Evolutionary conservation across 768 basidiomycete genomes (phyloP).

Genomic region (Mycena vitilis): DNA sequence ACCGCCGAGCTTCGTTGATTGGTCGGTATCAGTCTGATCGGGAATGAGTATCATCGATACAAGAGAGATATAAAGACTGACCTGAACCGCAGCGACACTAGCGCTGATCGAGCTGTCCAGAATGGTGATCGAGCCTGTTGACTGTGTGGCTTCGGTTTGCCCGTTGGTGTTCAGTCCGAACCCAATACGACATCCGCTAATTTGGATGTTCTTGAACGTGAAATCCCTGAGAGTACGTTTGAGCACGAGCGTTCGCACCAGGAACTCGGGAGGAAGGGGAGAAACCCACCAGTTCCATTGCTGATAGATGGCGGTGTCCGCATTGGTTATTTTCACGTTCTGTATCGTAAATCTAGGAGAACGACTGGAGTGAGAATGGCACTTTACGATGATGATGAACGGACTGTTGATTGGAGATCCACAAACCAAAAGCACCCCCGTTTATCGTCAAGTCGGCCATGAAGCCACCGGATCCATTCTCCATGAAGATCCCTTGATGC

Average conservation of each 20-base stretch:
- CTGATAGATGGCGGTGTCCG: slow-evolving; percentile 28
- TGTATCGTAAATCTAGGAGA: slow-evolving; percentile 32
- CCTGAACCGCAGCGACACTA: slow-evolving; percentile 49
- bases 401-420: slow-evolving; percentile 67
- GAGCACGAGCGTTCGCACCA: slow-evolving; percentile 1
- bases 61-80: slow-evolving; percentile 39
- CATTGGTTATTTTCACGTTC: slow-evolving; percentile 32
- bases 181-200: slow-evolving; percentile 46
- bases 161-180: slow-evolving; percentile 52
- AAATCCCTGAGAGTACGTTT: slow-evolving; percentile 43
- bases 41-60: neutral
- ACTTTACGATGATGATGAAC: slow-evolving; percentile 25
- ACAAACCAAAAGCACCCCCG: slow-evolving; percentile 58
- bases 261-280: neutral
- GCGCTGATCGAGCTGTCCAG: slow-evolving; percentile 48
- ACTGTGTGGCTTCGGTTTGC: slow-evolving; percentile 41
- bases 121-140: slow-evolving; percentile 50
- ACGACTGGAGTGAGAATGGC: slow-evolving; percentile 1
- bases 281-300: slow-evolving; percentile 17
- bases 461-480: slow-evolving; percentile 46
- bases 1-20: slow-evolving; percentile 45
- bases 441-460: slow-evolving; percentile 39
- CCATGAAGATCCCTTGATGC: slow-evolving; percentile 54
- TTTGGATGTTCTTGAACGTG: slow-evolving; percentile 40
- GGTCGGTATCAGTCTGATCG: slow-evolving; percentile 44